phyloP scores from a whole-genome alignment of 2,329 filamentous ascomycete genomes.

The Aspergillus vadensis region DNA sequence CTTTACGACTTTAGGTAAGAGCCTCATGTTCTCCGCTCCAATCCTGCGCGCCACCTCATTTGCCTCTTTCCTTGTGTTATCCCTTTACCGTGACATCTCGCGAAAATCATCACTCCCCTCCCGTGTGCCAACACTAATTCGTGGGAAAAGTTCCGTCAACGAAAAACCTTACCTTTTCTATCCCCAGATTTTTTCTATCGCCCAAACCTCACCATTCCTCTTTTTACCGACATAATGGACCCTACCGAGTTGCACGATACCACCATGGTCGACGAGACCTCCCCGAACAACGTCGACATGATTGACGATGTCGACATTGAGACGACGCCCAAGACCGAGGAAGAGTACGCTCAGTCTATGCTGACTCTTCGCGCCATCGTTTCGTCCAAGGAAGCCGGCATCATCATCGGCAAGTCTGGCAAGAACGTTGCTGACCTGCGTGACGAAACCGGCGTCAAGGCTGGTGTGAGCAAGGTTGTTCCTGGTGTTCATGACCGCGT shows the following conservation, averaged over 20 bases:
- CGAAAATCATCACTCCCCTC: not conserved
- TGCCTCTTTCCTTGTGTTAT: not conserved
- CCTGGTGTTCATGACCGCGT: conserved; percentile 97
- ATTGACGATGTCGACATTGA: conserved; percentile 71
- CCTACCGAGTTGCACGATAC: conserved; percentile 58
- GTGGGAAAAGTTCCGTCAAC: not conserved
- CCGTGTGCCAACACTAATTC: not conserved
- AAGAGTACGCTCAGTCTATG: conserved; percentile 91
- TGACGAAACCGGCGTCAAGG: conserved; percentile 96
- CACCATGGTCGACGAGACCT: conserved; percentile 61
- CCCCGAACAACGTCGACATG: conserved; percentile 66
- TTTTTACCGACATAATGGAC: conserved; percentile 56
- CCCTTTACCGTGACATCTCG: conserved; percentile 7
- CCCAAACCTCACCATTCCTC: not conserved
- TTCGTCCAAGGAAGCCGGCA: conserved; percentile 96
- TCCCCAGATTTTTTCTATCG: not conserved
- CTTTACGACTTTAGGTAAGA: conserved; percentile 8
- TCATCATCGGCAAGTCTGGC: conserved; percentile 98
- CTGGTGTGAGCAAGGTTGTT: conserved; percentile 97
- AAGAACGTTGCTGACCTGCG: conserved; percentile 97
- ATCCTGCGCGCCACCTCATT: not conserved
- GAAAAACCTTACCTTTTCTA: not conserved
- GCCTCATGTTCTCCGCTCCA: not conserved
- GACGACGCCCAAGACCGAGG: conserved; percentile 83
- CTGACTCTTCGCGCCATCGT: conserved; percentile 96